These are phyloP conservation scores for Teunomyces aglyptinius DNA, from an alignment of 805 yeast species.

Conservation along the genomic window DNA sequence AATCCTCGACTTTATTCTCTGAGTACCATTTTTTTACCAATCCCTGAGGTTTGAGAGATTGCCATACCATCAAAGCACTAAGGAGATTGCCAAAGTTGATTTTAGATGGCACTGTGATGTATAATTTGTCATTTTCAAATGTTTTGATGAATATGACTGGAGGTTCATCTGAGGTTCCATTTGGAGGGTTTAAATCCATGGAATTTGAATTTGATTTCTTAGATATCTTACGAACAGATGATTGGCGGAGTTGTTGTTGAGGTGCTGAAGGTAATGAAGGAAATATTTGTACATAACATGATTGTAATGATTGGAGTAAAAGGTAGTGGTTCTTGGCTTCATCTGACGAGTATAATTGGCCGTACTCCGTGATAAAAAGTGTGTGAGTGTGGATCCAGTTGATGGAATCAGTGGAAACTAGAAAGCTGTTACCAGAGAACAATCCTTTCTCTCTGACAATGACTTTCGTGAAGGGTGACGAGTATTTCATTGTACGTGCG, in stretches of 20 bases:
- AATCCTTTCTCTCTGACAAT: conserved; percentile 34
- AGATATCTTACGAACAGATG: conserved; percentile 7
- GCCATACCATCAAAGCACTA: conserved; percentile 55
- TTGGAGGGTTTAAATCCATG: not conserved
- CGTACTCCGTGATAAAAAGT: conserved; percentile 31
- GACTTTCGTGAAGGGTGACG: conserved; percentile 28
- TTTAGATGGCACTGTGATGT: conserved; percentile 35
- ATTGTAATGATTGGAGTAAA: conserved; percentile 34
- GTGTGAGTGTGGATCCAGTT: conserved; percentile 34
- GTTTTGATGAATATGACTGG: conserved; percentile 44
- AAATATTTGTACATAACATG: conserved; percentile 38
- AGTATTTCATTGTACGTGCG: conserved; percentile 3
- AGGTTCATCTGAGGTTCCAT: conserved; percentile 19
- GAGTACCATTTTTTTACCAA: conserved; percentile 54
- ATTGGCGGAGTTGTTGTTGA: conserved; percentile 7
- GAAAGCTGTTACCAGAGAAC: conserved; percentile 31
- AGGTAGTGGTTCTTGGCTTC: conserved; percentile 28
- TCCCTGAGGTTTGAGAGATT: conserved; percentile 50
- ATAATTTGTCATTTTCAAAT: conserved; percentile 36
- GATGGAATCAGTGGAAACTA: conserved; percentile 36
- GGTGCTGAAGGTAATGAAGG: conserved; percentile 19
- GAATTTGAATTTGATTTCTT: not conserved
- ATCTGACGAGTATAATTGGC: conserved; percentile 33
- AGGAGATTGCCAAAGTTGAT: conserved; percentile 43
- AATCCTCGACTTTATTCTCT: conserved; percentile 30